These are phyloP conservation scores for Aspergillus nomiae DNA, from an alignment of 2,329 filamentous ascomycete genomes.

Conservation along the genomic window DNA sequence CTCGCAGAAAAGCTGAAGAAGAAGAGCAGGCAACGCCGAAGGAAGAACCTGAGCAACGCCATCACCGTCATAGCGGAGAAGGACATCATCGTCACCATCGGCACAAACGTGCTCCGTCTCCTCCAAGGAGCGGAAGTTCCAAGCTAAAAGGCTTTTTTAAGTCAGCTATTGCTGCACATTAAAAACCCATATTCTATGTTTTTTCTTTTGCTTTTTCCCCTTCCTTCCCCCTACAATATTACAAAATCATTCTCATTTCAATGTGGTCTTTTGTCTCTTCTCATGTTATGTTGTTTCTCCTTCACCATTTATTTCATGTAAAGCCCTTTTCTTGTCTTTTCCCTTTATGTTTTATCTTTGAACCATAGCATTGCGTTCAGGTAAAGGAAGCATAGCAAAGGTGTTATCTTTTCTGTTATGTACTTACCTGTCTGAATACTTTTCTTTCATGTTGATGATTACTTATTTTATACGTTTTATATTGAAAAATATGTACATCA, in stretches of 20 bases:
- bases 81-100: slow-evolving; percentile 30
- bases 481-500: neutral
- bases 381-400: slow-evolving; percentile 5
- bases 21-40: slow-evolving; percentile 22
- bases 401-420: neutral
- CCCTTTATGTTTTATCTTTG: neutral
- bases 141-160: slow-evolving; percentile 35
- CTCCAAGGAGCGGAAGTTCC: slow-evolving; percentile 28
- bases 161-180: slow-evolving; percentile 33
- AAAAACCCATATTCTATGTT: slow-evolving; percentile 3
- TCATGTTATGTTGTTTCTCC: slow-evolving; percentile 1
- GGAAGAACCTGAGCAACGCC: slow-evolving; percentile 24
- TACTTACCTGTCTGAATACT: slow-evolving; percentile 2
- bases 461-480: slow-evolving; percentile 6
- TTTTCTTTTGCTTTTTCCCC: slow-evolving; percentile 9
- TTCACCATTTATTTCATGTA: neutral
- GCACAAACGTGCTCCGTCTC: slow-evolving; percentile 31
- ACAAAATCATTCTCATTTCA: neutral
- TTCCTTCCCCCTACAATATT: neutral
- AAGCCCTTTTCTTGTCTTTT: neutral
- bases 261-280: slow-evolving; percentile 8
- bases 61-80: slow-evolving; percentile 25
- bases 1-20: slow-evolving; percentile 25
- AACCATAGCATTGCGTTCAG: slow-evolving; percentile 4
- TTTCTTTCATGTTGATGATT: neutral